Conservation (phyloP, 805 yeast species). For the Metschnikowia aberdeeniae region DNA sequence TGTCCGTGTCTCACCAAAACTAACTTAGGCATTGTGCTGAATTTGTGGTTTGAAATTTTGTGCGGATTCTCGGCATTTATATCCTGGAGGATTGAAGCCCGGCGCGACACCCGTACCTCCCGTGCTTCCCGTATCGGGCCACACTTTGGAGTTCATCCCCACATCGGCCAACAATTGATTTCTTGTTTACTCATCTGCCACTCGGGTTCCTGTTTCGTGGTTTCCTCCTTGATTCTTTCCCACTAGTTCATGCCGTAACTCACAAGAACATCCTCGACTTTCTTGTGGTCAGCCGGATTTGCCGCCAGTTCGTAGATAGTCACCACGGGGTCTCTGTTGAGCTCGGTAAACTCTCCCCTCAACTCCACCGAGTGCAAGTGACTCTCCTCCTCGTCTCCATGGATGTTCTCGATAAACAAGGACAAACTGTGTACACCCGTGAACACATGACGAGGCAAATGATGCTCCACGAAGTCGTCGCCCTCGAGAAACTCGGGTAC, state of each 20-base stretch:
- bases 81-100: slow-evolving; percentile 20
- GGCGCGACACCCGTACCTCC: slow-evolving; percentile 2
- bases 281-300: slow-evolving; percentile 81
- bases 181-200: too few relatives aligned
- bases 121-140: slow-evolving; percentile 9
- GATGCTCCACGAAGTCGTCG: slow-evolving; percentile 71
- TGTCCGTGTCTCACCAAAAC: slow-evolving; percentile 98
- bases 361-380: slow-evolving; percentile 69
- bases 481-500: slow-evolving; percentile 29
- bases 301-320: slow-evolving; percentile 88
- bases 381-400: slow-evolving; percentile 44
- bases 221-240: too few relatives aligned
- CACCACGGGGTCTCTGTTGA: slow-evolving; percentile 65
- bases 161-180: too few relatives aligned
- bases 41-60: background rate
- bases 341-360: slow-evolving; percentile 63
- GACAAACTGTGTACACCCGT: slow-evolving; percentile 67
- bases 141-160: background rate
- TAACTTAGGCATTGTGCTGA: slow-evolving; percentile 52
- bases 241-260: background rate
- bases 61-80: slow-evolving; percentile 4
- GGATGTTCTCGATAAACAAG: slow-evolving; percentile 59
- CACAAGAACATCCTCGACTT: slow-evolving; percentile 16
- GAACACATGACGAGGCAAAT: slow-evolving; percentile 68
- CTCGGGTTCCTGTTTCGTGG: too few relatives aligned